Evolutionary conservation across 108 stramenopile genomes (phyloP), one percentile per base, ranked within the genome.

Genomic region (Nannochloropsis gaditana): DNA sequence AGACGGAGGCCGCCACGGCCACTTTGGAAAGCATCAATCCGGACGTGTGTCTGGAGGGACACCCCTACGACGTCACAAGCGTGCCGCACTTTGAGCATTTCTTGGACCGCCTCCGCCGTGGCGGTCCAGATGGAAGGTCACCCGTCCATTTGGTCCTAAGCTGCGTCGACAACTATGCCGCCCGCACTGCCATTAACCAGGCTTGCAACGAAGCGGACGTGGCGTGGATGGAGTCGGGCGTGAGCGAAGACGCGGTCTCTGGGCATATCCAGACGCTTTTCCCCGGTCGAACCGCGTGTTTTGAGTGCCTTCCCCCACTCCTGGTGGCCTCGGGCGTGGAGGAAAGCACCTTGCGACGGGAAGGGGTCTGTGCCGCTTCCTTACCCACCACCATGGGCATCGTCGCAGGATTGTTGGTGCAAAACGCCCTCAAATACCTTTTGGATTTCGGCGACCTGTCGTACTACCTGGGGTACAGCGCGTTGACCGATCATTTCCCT

Each of bases 131-230:
- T 17, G 80, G 42, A 9, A 11, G n/a, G 17, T 85, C 85, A 9
- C 80, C 85, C 9, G 85, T 85, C 21, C 31, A 44, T 9, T 81
- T 85, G 19, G 85, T 85, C 19, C 81, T 85, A 5, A 44, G 43
- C 15, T 85, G 85, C 42, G 85, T 85, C 42, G 85, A 85, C n/a
- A 85, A 85, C 80, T 85, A 85, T 44, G 85, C 85, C 5, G 85
- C 85, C 21, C 85, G 85, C 45, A 82, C 81, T 10, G 43, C 85
- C 9, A 44, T 85, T 4, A 85, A 85, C 43, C 85, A 85, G 81
- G 85, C 85, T 43, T 85, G 85, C 81, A 82, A 43, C 80, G 85
- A 85, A 43, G 80, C 44, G 19, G 41, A 85, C 43, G 43, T 45
- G 43, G 44, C 80, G 1, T 85, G 85, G 85, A 85, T 85, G 85